Evolutionary conservation across 1,284 basidiomycete genomes (phyloP), one percentile per base, ranked within the genome.

Genomic region (Cutaneotrichosporon daszewskae): DNA sequence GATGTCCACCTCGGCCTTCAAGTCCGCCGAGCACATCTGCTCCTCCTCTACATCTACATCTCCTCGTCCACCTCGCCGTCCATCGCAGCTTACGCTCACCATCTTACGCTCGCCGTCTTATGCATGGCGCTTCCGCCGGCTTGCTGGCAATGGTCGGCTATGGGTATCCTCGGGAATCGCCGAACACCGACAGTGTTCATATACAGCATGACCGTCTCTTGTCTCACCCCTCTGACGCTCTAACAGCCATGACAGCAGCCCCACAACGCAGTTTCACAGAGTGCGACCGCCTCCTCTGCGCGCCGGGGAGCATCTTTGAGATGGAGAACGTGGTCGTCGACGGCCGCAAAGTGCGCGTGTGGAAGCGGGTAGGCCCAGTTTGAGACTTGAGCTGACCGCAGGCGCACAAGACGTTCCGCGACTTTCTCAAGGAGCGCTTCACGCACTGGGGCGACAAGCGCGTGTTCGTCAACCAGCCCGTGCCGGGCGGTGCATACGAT

Each of bases 361-460:
- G 64, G 64, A 69, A 69, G 54, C 45, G 62, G 51, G 66, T 65
- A 29, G 36, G 62, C 51, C 4, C 13, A 11, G 13, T 16, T 25
- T 20, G 32, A 22, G 2, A 23, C 22, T 20, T 11, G 9, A 6
- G 25, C 36, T 27, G 16, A 37, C 14, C 16, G 18, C 38, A 68
- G 66, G 55, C 60, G 5, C 63, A 63, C 1, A 39, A 39, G 14
- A 58, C 57, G 18, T 64, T 67, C 43, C 62, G 63, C 34, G 19
- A 40, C 8, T 69, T 61, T 44, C 41, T 69, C 35, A 37, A 58
- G 7, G 41, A 32, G 16, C 43, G 36, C 4, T 22, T 60, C 12
- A 33, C 46, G 23, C 51, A 42, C 23, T 64, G 61, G 38, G 22
- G 47, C 7, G 49, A 53, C 19, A n/a, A 31, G 8, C 47, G 59